These are phyloP conservation scores for Mycena leptocephala DNA, from an alignment of 768 basidiomycete species.

Conservation along the genomic window DNA sequence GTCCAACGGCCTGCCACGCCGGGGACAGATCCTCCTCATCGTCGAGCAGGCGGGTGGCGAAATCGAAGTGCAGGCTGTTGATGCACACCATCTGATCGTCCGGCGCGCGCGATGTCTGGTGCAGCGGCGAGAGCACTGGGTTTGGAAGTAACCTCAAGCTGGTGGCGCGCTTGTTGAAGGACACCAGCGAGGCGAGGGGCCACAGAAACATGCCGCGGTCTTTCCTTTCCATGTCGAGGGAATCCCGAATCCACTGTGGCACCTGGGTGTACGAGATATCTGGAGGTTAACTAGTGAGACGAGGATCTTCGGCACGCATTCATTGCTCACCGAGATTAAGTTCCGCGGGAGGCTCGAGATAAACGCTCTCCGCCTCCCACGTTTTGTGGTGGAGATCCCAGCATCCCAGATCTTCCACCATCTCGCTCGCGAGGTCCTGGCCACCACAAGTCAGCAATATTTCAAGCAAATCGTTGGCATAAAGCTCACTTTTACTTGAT, in stretches of 20 bases:
- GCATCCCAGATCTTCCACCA: slow-evolving; percentile 47
- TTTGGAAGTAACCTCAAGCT: not conserved
- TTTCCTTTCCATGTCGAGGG: slow-evolving; percentile 12
- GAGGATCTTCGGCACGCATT: not conserved
- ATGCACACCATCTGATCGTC: slow-evolving; percentile 42
- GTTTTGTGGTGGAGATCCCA: slow-evolving; percentile 50
- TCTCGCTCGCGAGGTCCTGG: slow-evolving; percentile 40
- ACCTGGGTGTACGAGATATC: slow-evolving; percentile 41
- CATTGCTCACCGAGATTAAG: slow-evolving; percentile 1
- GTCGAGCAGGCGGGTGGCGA: slow-evolving; percentile 14
- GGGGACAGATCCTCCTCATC: slow-evolving; percentile 39
- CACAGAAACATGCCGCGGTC: slow-evolving; percentile 32
- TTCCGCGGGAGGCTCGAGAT: slow-evolving; percentile 7
- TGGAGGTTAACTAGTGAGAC: not conserved
- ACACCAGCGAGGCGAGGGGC: slow-evolving; percentile 37
- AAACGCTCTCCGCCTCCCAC: slow-evolving; percentile 3
- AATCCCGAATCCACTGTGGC: slow-evolving; percentile 35
- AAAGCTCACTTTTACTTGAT: slow-evolving; percentile 49
- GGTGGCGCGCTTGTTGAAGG: slow-evolving; percentile 29
- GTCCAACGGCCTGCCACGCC: slow-evolving; percentile 49
- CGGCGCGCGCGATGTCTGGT: slow-evolving; percentile 32
- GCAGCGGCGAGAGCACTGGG: slow-evolving; percentile 27
- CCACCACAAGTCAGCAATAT: no score
- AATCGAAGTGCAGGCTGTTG: slow-evolving; percentile 40
- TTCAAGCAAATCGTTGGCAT: not conserved